A percentile compares a stretch with the other conserved stretches of the same genome.
Conservation (phyloP, 139 green algal species). For the Pycnococcus provasolii region DNA sequence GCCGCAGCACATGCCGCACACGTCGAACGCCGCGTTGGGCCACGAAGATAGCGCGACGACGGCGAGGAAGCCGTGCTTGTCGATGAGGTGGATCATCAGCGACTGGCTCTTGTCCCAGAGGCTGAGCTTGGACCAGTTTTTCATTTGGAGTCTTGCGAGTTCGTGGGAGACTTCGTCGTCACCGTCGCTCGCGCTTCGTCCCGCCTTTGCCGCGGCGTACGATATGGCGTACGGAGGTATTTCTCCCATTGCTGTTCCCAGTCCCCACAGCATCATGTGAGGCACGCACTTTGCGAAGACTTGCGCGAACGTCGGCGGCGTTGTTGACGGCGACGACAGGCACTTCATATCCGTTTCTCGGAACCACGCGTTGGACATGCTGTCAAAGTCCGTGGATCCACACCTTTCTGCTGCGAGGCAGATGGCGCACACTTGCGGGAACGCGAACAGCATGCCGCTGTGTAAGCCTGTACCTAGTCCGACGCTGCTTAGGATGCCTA, state of each 20-base stretch:
- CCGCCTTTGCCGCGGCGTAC: slow-evolving; percentile 63
- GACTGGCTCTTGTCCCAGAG: neutral
- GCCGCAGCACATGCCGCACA: slow-evolving; percentile 85
- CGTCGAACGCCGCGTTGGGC: slow-evolving; percentile 82
- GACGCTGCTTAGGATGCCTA: no score
- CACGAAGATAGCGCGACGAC: slow-evolving; percentile 78
- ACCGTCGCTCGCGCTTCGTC: neutral
- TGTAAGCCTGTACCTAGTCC: no score
- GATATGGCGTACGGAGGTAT: slow-evolving; percentile 75
- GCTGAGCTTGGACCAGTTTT: neutral
- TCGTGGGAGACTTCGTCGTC: no score
- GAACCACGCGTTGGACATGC: no score
- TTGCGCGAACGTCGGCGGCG: neutral
- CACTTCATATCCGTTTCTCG: no score
- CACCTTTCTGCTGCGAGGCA: no score
- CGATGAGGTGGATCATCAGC: slow-evolving; percentile 76
- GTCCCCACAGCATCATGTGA: slow-evolving; percentile 67
- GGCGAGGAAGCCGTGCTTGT: slow-evolving; percentile 63
- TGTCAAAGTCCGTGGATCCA: no score
- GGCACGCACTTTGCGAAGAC: slow-evolving; percentile 39
- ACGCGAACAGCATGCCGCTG: no score
- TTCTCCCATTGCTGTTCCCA: slow-evolving; percentile 78
- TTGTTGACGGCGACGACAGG: no score
- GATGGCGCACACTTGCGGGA: no score
- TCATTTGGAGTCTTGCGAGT: neutral